Evolutionary conservation across 169 alveolate species (phyloP).

Genomic region (Plasmodium falciparum): DNA sequence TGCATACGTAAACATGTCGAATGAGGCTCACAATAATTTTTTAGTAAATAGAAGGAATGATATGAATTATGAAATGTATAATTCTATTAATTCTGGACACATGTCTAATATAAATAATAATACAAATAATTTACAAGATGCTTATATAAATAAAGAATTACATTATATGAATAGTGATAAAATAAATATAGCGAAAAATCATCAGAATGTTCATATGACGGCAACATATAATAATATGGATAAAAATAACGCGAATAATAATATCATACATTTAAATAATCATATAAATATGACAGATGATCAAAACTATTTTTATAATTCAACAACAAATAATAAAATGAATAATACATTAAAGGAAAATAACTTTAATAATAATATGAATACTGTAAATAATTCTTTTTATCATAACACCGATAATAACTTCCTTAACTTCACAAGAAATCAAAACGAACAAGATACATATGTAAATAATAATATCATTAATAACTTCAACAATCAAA

Average conservation of each 20-base stretch:
- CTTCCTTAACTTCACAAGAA: not conserved
- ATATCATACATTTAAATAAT: conserved; percentile 4
- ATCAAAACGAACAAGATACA: not conserved
- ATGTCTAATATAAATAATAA: not conserved
- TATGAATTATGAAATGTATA: conserved; percentile 14
- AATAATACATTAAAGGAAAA: conserved; percentile 20
- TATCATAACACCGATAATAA: not conserved
- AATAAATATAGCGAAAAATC: not conserved
- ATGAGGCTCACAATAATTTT: conserved; percentile 7
- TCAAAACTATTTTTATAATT: conserved; percentile 30
- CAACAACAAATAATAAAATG: conserved; percentile 12
- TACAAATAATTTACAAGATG: not conserved
- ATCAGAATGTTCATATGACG: not conserved
- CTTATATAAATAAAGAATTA: conserved; percentile 8
- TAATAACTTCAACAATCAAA: not conserved
- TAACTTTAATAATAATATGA: conserved; percentile 4
- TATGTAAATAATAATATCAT: not conserved
- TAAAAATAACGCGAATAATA: not conserved
- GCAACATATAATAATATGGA: not conserved
- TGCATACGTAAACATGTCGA: conserved; percentile 4
- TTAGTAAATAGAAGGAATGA: not conserved
- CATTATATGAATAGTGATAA: not conserved
- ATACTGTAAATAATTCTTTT: not conserved
- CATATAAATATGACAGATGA: conserved; percentile 13
- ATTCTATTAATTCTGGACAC: not conserved